phyloP scores from a whole-genome alignment of 1,284 basidiomycete species.

The Moniliophthora roreri region DNA sequence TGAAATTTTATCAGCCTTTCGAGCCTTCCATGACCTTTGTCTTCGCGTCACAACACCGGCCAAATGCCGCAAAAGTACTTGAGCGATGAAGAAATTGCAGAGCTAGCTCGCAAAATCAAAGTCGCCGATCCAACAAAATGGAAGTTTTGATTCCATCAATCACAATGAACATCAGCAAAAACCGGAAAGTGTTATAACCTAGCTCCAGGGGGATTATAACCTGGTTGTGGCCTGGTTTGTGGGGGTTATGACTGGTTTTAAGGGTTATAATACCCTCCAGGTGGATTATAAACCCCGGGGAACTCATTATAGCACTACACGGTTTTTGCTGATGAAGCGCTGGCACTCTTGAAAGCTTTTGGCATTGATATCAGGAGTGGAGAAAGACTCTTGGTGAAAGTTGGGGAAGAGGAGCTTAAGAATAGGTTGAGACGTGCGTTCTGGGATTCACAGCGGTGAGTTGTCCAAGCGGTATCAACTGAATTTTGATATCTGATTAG shows the following conservation, averaged over 20 bases:
- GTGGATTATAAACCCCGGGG: too few relatives aligned
- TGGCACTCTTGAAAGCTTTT: slow-evolving; percentile 16
- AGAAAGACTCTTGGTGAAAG: neutral
- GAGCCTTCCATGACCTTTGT: too few relatives aligned
- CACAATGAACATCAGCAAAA: too few relatives aligned
- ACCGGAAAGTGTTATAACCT: too few relatives aligned
- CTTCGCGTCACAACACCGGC: too few relatives aligned
- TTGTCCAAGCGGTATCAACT: neutral
- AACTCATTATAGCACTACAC: too few relatives aligned
- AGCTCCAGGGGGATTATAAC: too few relatives aligned
- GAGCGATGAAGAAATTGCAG: slow-evolving; percentile 15
- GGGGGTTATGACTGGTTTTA: too few relatives aligned
- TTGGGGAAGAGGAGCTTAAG: slow-evolving; percentile 7
- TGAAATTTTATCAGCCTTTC: neutral
- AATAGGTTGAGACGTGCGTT: slow-evolving; percentile 15
- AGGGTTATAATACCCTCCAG: too few relatives aligned
- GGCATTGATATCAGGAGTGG: neutral
- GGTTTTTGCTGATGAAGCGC: too few relatives aligned
- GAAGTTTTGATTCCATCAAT: slow-evolving; percentile 19
- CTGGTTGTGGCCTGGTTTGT: too few relatives aligned
- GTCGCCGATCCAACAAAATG: slow-evolving; percentile 19
- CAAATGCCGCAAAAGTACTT: neutral
- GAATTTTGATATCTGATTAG: neutral
- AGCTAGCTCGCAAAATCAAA: slow-evolving; percentile 15
- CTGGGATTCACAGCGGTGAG: slow-evolving; percentile 21